A percentile compares a stretch with the other conserved stretches of the same genome.
These are phyloP conservation scores for Coemansia sp. DNA, from an alignment of 192 early-diverging fungal species.

Conservation along the genomic window DNA sequence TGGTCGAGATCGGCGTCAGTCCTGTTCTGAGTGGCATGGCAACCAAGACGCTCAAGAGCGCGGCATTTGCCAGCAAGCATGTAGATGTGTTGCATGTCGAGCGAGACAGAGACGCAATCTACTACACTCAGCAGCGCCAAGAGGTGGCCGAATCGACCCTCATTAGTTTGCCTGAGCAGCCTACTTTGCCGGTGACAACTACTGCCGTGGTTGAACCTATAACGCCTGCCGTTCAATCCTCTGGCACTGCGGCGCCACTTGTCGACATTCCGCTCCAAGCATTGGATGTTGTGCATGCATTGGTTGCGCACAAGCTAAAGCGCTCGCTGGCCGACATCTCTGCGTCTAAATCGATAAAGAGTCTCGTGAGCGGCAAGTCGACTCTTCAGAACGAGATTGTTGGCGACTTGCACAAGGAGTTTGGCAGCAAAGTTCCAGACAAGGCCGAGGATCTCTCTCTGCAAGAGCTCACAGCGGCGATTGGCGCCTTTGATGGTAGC, in stretches of 20 bases:
- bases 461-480: slow-evolving; percentile 71
- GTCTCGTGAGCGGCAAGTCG: slow-evolving; percentile 83
- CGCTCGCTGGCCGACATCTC: slow-evolving; percentile 76
- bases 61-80: neutral
- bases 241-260: slow-evolving; percentile 44
- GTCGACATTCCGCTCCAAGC: slow-evolving; percentile 77
- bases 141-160: neutral
- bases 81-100: slow-evolving; percentile 11
- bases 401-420: slow-evolving; percentile 93
- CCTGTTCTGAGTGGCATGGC: slow-evolving; percentile 90
- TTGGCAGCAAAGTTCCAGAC: slow-evolving; percentile 80
- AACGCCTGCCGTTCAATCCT: neutral
- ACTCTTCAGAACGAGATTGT: slow-evolving; percentile 97
- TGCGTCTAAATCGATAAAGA: slow-evolving; percentile 64
- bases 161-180: neutral
- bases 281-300: slow-evolving; percentile 70
- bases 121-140: slow-evolving; percentile 1
- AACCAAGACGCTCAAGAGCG: slow-evolving; percentile 42
- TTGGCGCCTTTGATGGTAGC: slow-evolving; percentile 59
- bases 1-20: slow-evolving; percentile 86
- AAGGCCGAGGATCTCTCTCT: slow-evolving; percentile 90
- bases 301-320: slow-evolving; percentile 89
- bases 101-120: slow-evolving; percentile 14
- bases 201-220: slow-evolving; percentile 47
- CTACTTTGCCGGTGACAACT: slow-evolving; percentile 41